A percentile compares a stretch with the other conserved stretches of the same genome.
These are phyloP conservation scores for Russula compacta DNA, from an alignment of 768 basidiomycete genomes.

Conservation along the genomic window DNA sequence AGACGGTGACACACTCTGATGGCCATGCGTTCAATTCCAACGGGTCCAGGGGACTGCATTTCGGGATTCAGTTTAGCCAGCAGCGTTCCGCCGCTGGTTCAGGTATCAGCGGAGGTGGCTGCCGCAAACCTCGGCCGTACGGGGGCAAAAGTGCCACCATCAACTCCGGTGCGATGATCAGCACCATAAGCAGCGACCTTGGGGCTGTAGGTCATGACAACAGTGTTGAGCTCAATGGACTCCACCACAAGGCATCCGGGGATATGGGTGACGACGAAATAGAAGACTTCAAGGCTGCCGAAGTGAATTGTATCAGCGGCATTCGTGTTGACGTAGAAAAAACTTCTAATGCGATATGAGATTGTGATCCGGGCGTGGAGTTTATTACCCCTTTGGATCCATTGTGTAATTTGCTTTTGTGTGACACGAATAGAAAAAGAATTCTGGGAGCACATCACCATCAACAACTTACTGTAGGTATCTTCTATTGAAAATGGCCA, in stretches of 20 bases:
- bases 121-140: slow-evolving; percentile 12
- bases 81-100: slow-evolving; percentile 16
- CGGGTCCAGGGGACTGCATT: slow-evolving; percentile 14
- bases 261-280: slow-evolving; percentile 25
- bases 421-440: too few species aligned
- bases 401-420: background rate
- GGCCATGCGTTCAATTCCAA: slow-evolving; percentile 15
- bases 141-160: slow-evolving; percentile 3
- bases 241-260: slow-evolving; percentile 28
- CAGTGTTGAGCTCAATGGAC: slow-evolving; percentile 18
- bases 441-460: too few species aligned
- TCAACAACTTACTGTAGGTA: too few species aligned
- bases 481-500: too few species aligned
- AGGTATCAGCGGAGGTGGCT: background rate
- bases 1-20: slow-evolving; percentile 63
- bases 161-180: slow-evolving; percentile 17
- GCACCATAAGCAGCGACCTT: slow-evolving; percentile 16
- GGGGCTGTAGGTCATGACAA: slow-evolving; percentile 13
- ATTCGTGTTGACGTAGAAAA: slow-evolving; percentile 59
- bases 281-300: slow-evolving; percentile 21
- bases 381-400: background rate
- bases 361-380: background rate
- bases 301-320: slow-evolving; percentile 27
- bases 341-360: slow-evolving; percentile 41
- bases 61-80: slow-evolving; percentile 19